phyloP scores from a whole-genome alignment of 768 basidiomycete genomes.

The Cystoderma amianthinum region DNA sequence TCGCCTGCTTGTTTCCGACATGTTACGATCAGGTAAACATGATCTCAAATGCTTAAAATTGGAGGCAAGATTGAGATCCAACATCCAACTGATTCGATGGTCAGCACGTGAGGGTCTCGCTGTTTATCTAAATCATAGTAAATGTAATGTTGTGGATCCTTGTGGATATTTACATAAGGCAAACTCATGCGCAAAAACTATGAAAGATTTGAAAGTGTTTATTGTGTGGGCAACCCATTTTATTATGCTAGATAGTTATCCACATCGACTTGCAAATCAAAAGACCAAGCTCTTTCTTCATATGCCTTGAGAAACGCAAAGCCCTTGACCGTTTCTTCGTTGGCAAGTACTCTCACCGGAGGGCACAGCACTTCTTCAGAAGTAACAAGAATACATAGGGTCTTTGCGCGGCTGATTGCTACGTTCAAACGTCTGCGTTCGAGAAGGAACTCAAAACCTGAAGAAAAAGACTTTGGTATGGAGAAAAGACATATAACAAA shows the following conservation, averaged over 20 bases:
- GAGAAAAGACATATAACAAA: slow-evolving; percentile 50
- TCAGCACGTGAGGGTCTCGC: too few relatives aligned
- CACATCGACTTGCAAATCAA: slow-evolving; percentile 25
- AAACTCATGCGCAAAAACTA: too few relatives aligned
- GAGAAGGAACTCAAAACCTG: slow-evolving; percentile 36
- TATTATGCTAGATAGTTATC: slow-evolving; percentile 16
- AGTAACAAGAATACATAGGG: slow-evolving; percentile 39
- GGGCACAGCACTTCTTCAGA: slow-evolving; percentile 38
- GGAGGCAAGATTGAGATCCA: too few relatives aligned
- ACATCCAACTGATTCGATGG: too few relatives aligned
- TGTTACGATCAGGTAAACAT: too few relatives aligned
- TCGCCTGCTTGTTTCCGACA: too few relatives aligned
- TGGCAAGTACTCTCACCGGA: slow-evolving; percentile 32
- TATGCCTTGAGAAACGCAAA: slow-evolving; percentile 42
- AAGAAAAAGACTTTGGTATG: slow-evolving; percentile 25
- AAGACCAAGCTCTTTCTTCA: slow-evolving; percentile 43
- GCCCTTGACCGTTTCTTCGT: slow-evolving; percentile 38
- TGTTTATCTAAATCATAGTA: too few relatives aligned
- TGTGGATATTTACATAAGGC: too few relatives aligned
- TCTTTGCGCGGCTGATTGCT: slow-evolving; percentile 46
- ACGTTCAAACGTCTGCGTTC: slow-evolving; percentile 45
- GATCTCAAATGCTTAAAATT: too few relatives aligned
- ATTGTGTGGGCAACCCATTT: too few relatives aligned
- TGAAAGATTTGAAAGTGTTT: too few relatives aligned
- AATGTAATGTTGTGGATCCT: too few relatives aligned